Evolutionary conservation across 495 filamentous ascomycete species (phyloP).

Genomic region (Poronia punctata): DNA sequence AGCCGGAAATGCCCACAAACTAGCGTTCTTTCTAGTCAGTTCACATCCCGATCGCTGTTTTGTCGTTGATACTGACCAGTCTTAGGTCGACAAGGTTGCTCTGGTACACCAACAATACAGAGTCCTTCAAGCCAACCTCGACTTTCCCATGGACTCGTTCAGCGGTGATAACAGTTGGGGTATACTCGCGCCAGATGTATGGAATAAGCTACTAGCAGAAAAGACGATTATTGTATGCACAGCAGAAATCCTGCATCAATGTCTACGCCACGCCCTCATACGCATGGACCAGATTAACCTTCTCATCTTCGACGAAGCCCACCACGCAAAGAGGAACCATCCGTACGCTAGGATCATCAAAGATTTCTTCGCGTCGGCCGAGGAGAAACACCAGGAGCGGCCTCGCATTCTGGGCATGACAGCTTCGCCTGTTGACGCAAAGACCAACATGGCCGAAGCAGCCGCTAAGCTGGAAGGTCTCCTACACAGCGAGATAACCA

Average conservation of each 20-base stretch:
- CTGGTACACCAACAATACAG: conserved; percentile 87
- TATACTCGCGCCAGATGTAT: conserved; percentile 59
- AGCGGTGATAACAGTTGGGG: conserved; percentile 54
- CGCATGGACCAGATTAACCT: conserved; percentile 81
- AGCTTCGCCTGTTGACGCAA: conserved; percentile 88
- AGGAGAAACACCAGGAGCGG: conserved; percentile 32
- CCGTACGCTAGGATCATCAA: conserved; percentile 88
- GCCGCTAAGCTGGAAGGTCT: conserved; percentile 73
- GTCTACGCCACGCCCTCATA: conserved; percentile 74
- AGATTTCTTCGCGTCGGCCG: conserved; percentile 60
- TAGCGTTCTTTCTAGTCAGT: conserved; percentile 77
- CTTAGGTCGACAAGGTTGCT: conserved; percentile 75
- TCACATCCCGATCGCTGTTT: background rate
- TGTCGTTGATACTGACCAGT: conserved; percentile 4
- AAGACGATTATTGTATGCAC: conserved; percentile 93
- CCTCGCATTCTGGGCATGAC: conserved; percentile 96
- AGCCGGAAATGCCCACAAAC: conserved; percentile 50
- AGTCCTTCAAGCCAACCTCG: conserved; percentile 76
- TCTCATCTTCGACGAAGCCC: conserved; percentile 92
- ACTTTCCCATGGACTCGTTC: conserved; percentile 69
- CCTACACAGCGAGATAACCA: conserved; percentile 76
- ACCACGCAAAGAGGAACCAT: conserved; percentile 94
- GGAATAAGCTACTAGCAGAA: conserved; percentile 58
- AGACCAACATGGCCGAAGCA: conserved; percentile 59
- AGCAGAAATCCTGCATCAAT: conserved; percentile 74